Evolutionary conservation across 257 asterid species (phyloP), one percentile per base, ranked within the genome.

Genomic region (Paraleonurus japonicus): DNA sequence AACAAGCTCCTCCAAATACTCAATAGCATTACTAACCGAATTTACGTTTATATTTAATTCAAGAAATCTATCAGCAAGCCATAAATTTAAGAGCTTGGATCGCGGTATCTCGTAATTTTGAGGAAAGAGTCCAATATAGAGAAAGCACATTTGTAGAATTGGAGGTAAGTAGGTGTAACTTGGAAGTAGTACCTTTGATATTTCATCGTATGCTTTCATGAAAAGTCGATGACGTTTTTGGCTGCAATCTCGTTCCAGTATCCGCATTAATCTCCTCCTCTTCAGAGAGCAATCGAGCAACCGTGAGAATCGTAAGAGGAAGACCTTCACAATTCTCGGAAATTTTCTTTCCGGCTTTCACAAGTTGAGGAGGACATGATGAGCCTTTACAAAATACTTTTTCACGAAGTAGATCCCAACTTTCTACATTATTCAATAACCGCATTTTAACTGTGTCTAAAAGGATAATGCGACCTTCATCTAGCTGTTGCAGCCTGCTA

Each of bases 341-440:
- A 53, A 53, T 53, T 24, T 20, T 53, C 12, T 19, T 22, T 53
- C 61, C 61, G 7, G 15, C 61, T 53, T 53, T 20, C 30, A 53
- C 61, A 53, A 53, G 61, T 12, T 53, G 61, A 6, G 61, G 61
- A 53, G 61, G 61, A 24, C 61, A 53, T 8, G 11, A 7, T 35
- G 13, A 11, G 5, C 3, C 30, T 53, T 53, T 24, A 53, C 61
- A 24, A 20, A 53, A 53, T 26, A 53, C 3, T 12, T 53, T 53
- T 4, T 20, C 28, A 53, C 61, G 61, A 22, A 53, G 61, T 5
- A 53, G 61, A 53, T 53, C 61, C 61, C 61, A 53, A 53, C 61
- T 53, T 53, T n/a, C n/a, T n/a, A n/a, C n/a, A n/a, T n/a, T n/a
- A n/a, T n/a, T n/a, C n/a, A n/a, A n/a, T n/a, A n/a, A n/a, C n/a